Evolutionary conservation across 169 alveolate genomes (phyloP).

Genomic region (Babesia gibsoni): DNA sequence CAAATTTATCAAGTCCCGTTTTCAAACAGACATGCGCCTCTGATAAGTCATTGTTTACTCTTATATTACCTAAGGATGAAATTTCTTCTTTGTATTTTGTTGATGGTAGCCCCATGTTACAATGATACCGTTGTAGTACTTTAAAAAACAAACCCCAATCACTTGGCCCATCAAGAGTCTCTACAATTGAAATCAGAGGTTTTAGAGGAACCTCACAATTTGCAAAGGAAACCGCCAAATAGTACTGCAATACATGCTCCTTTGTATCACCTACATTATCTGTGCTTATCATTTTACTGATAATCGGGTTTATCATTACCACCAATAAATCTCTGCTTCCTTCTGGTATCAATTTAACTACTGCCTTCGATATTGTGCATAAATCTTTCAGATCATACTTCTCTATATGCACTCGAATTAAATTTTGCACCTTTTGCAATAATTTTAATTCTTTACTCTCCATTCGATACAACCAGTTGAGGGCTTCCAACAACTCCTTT

Average conservation of each 20-base stretch:
- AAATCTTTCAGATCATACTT: not conserved
- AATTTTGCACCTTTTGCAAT: not conserved
- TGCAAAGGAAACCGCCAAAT: not conserved
- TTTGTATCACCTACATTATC: not conserved
- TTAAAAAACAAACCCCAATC: not conserved
- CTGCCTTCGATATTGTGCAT: not conserved
- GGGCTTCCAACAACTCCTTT: conserved; percentile 1
- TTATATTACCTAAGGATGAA: not conserved
- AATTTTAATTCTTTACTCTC: not conserved
- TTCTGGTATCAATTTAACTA: not conserved
- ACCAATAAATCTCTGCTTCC: not conserved
- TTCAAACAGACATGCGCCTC: not conserved
- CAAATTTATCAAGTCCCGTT: not conserved
- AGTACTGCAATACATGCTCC: not conserved
- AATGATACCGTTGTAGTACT: not conserved
- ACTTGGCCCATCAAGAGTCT: not conserved
- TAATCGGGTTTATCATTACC: not conserved
- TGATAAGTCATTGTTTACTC: not conserved
- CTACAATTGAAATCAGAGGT: not conserved
- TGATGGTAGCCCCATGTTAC: not conserved
- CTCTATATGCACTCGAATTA: not conserved
- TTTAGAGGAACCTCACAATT: not conserved
- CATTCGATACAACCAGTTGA: conserved; percentile 19
- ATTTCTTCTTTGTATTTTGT: not conserved
- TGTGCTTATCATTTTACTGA: not conserved